Conservation (phyloP, 345 rosid species). For the Melaleuca quinquenervia region DNA sequence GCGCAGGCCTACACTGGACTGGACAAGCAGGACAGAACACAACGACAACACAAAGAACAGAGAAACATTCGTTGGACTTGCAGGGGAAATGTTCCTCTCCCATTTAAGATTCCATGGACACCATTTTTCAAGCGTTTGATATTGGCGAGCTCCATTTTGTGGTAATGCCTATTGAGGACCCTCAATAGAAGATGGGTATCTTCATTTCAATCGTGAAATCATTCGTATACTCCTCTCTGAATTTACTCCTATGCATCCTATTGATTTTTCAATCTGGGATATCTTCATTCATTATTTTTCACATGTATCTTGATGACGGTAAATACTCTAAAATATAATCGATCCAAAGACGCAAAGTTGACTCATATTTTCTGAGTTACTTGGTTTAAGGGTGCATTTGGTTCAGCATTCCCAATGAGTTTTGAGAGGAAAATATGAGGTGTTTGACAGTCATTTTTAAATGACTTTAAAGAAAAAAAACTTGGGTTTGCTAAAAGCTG, state of each 20-base stretch:
- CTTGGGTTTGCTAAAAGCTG: no score
- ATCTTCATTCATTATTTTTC: not conserved
- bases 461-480: no score
- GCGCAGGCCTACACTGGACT: not conserved
- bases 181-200: not conserved
- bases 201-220: not conserved
- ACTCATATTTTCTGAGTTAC: not conserved
- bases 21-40: not conserved
- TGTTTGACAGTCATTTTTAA: no score
- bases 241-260: not conserved
- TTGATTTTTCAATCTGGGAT: not conserved
- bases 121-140: not conserved
- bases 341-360: not conserved
- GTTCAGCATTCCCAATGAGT: no score
- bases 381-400: no score
- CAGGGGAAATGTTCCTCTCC: not conserved
- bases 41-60: not conserved
- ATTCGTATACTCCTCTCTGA: not conserved
- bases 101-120: not conserved
- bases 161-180: not conserved
- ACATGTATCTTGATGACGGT: fast-evolving
- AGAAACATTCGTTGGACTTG: not conserved
- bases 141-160: not conserved
- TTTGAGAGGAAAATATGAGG: no score
- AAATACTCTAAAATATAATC: not conserved